phyloP scores from a whole-genome alignment of 345 rosid species.

The Diplotaxis tenuifolia region DNA sequence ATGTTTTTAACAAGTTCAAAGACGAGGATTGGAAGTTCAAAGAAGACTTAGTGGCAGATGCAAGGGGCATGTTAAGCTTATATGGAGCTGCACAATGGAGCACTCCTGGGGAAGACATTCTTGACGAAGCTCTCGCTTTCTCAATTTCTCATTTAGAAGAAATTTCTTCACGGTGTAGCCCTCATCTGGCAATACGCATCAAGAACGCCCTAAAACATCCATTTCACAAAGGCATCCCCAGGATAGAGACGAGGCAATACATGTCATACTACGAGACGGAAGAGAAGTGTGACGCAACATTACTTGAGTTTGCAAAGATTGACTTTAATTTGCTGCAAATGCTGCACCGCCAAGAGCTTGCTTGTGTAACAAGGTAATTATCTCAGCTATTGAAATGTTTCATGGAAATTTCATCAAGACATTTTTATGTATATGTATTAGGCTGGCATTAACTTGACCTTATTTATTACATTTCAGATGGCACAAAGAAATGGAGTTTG shows the following conservation, averaged over 20 bases:
- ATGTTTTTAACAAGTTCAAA: conserved; percentile 10
- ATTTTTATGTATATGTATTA: too few relatives aligned
- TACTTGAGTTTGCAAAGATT: background rate
- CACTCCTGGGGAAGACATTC: conserved; percentile 5
- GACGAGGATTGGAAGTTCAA: background rate
- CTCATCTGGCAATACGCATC: conserved; percentile 21
- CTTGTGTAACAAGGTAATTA: conserved; percentile 15
- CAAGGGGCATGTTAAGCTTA: background rate
- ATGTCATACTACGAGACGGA: background rate
- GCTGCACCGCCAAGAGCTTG: too few relatives aligned
- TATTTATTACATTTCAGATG: background rate
- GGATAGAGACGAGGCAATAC: background rate
- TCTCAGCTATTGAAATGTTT: too few relatives aligned
- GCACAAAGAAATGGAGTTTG: background rate
- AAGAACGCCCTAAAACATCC: conserved; percentile 21
- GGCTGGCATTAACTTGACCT: background rate
- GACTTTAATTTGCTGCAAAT: conserved; percentile 2
- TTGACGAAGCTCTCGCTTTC: conserved; percentile 20
- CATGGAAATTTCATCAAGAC: too few relatives aligned
- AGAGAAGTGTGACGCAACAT: background rate
- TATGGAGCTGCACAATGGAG: background rate
- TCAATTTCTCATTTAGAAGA: background rate
- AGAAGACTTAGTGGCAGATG: background rate
- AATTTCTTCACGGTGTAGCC: background rate
- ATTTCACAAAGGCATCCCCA: conserved; percentile 14